These are phyloP conservation scores for Phaeosphaeria sp. DNA, from an alignment of 2,329 filamentous ascomycete species.

Conservation along the genomic window DNA sequence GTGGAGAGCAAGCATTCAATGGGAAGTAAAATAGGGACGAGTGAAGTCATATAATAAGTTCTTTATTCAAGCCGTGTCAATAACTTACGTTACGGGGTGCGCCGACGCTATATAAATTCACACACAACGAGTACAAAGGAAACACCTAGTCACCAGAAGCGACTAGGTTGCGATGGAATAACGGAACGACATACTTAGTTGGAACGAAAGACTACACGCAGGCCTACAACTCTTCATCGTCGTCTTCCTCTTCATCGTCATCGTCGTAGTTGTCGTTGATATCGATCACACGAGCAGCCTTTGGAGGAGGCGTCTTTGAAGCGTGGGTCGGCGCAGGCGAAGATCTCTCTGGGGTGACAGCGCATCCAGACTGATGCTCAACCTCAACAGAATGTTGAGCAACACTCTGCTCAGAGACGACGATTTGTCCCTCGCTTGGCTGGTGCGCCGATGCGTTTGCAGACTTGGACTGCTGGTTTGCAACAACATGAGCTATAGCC, in stretches of 20 bases:
- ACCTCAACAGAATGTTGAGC: neutral
- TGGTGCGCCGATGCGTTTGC: neutral
- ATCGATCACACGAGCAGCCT: neutral
- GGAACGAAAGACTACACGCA: neutral
- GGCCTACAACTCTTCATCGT: neutral
- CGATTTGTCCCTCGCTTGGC: neutral
- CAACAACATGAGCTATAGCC: neutral
- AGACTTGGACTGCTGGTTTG: neutral
- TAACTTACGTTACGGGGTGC: neutral
- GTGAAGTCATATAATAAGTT: neutral
- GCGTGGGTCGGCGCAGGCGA: neutral
- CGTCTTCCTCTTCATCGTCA: neutral
- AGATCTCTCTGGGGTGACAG: neutral
- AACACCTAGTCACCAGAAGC: neutral
- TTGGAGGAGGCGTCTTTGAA: neutral
- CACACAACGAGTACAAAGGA: neutral
- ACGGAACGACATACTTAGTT: neutral
- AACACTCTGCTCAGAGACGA: neutral
- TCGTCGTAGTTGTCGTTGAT: slow-evolving; percentile 1
- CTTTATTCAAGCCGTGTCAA: neutral
- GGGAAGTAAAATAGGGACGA: neutral
- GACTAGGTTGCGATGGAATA: neutral
- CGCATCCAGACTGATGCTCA: neutral
- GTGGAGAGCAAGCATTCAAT: neutral
- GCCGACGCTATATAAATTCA: neutral